Evolutionary conservation across 257 asterid species (phyloP).

Genomic region (Echites panduratus): DNA sequence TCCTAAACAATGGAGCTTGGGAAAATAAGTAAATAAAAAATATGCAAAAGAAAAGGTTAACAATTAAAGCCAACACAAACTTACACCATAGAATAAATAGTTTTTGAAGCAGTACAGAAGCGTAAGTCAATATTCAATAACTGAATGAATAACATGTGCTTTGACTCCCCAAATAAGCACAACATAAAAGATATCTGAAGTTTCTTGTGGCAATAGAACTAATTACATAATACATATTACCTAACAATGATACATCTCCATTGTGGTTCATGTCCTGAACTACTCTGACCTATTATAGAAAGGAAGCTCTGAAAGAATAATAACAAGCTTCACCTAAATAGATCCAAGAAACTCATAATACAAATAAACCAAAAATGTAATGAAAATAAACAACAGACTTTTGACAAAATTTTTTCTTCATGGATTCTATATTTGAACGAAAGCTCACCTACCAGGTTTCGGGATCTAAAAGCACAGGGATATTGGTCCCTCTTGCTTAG

Average conservation of each 20-base stretch:
- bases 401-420: background rate
- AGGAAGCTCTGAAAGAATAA: background rate
- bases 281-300: background rate
- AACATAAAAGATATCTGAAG: background rate
- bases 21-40: background rate
- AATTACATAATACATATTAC: background rate
- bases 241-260: background rate
- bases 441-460: background rate
- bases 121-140: background rate
- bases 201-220: background rate
- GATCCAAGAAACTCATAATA: background rate
- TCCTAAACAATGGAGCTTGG: conserved; percentile 46
- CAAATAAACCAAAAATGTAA: background rate
- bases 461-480: background rate
- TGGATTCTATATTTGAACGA: background rate
- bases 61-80: background rate
- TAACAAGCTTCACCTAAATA: background rate
- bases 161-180: background rate
- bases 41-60: background rate
- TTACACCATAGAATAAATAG: background rate
- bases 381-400: background rate
- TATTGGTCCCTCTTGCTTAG: background rate
- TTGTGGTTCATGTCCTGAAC: background rate
- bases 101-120: background rate
- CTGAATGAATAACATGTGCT: background rate